Conservation (phyloP, 306 rosid genomes). For the Albizia julibrissin region DNA sequence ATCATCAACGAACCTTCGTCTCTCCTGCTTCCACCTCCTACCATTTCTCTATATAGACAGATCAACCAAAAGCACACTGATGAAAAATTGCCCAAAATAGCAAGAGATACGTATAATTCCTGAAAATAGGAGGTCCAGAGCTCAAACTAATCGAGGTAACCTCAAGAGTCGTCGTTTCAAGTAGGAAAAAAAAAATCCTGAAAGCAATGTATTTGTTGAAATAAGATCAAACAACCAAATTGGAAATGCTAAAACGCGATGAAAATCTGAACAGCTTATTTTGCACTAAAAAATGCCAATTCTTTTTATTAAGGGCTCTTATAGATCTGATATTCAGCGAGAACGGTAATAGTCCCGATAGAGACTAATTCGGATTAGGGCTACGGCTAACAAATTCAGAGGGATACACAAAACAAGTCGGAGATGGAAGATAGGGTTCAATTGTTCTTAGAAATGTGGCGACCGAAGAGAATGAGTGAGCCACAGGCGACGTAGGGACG, state of each 20-base stretch:
- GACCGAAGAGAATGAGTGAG: constrained; percentile 9
- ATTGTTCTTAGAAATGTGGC: background rate
- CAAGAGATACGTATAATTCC: background rate
- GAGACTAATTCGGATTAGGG: background rate
- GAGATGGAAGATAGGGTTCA: background rate
- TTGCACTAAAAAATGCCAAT: background rate
- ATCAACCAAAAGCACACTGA: constrained; percentile 30
- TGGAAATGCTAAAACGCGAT: background rate
- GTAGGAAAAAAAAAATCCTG: constrained; percentile 17
- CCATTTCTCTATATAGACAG: constrained; percentile 54
- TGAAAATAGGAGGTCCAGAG: background rate
- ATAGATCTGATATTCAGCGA: constrained; percentile 41
- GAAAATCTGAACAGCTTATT: background rate
- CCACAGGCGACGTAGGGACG: background rate
- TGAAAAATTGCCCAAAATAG: background rate
- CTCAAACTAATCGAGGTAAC: constrained; percentile 4
- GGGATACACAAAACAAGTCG: background rate
- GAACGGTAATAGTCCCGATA: background rate
- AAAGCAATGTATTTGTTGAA: background rate
- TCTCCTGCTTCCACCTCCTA: constrained; percentile 88
- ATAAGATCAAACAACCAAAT: background rate
- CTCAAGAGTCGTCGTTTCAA: constrained; percentile 5
- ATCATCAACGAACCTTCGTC: constrained; percentile 82
- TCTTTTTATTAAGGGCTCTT: background rate
- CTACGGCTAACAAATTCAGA: constrained; percentile 2